Evolutionary conservation across 768 basidiomycete genomes (phyloP).

Genomic region (Pluteus cervinus): DNA sequence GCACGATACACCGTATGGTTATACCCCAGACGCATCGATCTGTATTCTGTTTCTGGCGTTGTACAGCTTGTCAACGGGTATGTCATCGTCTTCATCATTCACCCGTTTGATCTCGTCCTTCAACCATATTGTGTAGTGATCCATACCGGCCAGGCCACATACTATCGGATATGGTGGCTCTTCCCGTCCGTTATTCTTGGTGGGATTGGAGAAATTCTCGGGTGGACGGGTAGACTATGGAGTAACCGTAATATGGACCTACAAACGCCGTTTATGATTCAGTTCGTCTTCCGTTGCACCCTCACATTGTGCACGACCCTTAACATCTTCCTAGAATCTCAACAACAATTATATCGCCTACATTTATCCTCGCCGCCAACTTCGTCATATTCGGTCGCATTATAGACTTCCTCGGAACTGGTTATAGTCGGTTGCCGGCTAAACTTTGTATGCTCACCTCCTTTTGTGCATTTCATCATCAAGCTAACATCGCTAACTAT

Average conservation of each 20-base stretch:
- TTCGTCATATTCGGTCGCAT: slow-evolving; percentile 49
- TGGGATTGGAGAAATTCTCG: slow-evolving; percentile 43
- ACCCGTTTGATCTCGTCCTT: neutral
- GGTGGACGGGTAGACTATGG: slow-evolving; percentile 54
- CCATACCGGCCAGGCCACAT: slow-evolving; percentile 39
- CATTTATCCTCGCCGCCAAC: slow-evolving; percentile 49
- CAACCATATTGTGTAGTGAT: slow-evolving; percentile 22
- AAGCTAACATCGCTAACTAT: too few relatives aligned
- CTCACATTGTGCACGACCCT: neutral
- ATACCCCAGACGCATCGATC: too few relatives aligned
- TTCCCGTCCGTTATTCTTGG: slow-evolving; percentile 41
- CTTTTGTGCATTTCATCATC: too few relatives aligned
- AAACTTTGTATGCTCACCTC: slow-evolving; percentile 8
- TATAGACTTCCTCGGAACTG: slow-evolving; percentile 40
- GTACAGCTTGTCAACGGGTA: too few relatives aligned
- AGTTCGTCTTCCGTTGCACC: too few relatives aligned
- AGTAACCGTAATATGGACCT: slow-evolving; percentile 25
- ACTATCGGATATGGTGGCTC: slow-evolving; percentile 46
- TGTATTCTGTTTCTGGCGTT: too few relatives aligned
- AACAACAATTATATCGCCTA: slow-evolving; percentile 46
- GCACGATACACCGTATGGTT: too few relatives aligned
- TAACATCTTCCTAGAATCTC: slow-evolving; percentile 23
- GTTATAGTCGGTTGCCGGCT: slow-evolving; percentile 31
- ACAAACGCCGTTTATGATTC: slow-evolving; percentile 28
- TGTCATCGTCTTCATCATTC: slow-evolving; percentile 20